A percentile compares a stretch with the other conserved stretches of the same genome.
Evolutionary conservation across 176 grass and related monocot genomes (phyloP).

Genomic region (Saccharum spontaneum): DNA sequence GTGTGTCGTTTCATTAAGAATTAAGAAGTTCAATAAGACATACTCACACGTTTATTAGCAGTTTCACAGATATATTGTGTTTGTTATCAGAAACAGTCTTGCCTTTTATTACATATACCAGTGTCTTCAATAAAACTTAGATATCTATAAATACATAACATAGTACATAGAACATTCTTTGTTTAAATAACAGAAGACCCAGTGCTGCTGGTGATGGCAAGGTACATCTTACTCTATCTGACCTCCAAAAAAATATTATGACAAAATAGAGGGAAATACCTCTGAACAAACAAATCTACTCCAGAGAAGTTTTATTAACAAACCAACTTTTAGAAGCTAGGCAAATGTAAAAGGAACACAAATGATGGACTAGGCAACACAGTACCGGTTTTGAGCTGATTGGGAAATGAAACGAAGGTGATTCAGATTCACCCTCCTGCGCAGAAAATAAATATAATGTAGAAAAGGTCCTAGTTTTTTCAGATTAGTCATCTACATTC

Average conservation of each 20-base stretch:
- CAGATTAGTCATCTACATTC: constrained; percentile 2
- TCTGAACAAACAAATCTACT: constrained; percentile 3
- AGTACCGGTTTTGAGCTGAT: background rate
- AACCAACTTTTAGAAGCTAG: background rate
- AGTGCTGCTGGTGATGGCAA: background rate
- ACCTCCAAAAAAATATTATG: background rate
- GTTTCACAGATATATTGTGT: background rate
- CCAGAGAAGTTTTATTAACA: background rate
- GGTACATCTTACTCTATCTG: background rate
- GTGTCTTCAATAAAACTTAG: background rate
- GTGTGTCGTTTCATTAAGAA: background rate
- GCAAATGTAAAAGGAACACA: background rate
- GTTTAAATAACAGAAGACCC: background rate
- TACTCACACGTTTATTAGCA: background rate
- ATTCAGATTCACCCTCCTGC: background rate
- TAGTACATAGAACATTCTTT: background rate
- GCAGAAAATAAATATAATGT: background rate
- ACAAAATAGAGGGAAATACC: background rate
- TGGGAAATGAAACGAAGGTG: background rate
- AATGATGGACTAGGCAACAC: background rate
- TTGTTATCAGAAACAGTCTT: background rate
- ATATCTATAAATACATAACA: background rate
- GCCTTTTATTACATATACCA: background rate
- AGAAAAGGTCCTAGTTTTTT: background rate
- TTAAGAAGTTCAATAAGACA: background rate